These are phyloP conservation scores for Globisporangium abappressorium DNA, from an alignment of 352 stramenopile genomes.

Conservation along the genomic window DNA sequence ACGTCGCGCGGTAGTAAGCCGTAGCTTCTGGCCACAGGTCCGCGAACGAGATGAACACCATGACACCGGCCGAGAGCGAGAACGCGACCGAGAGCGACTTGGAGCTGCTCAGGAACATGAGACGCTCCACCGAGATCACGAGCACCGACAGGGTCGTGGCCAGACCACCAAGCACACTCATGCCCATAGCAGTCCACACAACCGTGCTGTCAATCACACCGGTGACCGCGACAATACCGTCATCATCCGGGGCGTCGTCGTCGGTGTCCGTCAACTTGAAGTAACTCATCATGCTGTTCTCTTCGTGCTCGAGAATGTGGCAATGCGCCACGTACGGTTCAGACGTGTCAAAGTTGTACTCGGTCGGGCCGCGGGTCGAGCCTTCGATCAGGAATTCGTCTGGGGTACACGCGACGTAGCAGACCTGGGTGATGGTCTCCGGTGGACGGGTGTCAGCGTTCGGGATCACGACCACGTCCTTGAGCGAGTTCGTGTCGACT, in stretches of 20 bases:
- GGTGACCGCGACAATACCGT: constrained; percentile 29
- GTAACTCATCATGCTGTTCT: constrained; percentile 71
- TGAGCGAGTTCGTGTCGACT: constrained; percentile 61
- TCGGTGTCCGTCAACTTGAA: constrained; percentile 55
- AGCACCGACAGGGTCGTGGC: constrained; percentile 66
- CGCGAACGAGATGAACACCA: constrained; percentile 75
- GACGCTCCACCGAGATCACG: constrained; percentile 59
- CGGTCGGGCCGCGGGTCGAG: constrained; percentile 39
- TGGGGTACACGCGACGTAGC: constrained; percentile 71
- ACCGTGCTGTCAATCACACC: constrained; percentile 45
- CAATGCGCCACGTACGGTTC: constrained; percentile 77
- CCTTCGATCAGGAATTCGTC: constrained; percentile 62
- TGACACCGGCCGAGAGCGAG: constrained; percentile 68
- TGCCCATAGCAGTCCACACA: constrained; percentile 63
- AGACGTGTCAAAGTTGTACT: constrained; percentile 70
- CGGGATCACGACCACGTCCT: constrained; percentile 75
- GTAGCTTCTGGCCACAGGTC: constrained; percentile 61
- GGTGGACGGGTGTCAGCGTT: constrained; percentile 41
- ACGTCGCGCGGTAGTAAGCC: constrained; percentile 51
- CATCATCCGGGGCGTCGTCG: constrained; percentile 42
- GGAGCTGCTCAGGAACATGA: constrained; percentile 64
- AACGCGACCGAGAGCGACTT: constrained; percentile 64
- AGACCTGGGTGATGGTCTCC: constrained; percentile 55
- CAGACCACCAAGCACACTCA: constrained; percentile 69
- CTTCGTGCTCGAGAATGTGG: constrained; percentile 77